A percentile compares a stretch with the other conserved stretches of the same genome.
Evolutionary conservation across 345 rosid species (phyloP).

Genomic region (Pistacia atlantica): DNA sequence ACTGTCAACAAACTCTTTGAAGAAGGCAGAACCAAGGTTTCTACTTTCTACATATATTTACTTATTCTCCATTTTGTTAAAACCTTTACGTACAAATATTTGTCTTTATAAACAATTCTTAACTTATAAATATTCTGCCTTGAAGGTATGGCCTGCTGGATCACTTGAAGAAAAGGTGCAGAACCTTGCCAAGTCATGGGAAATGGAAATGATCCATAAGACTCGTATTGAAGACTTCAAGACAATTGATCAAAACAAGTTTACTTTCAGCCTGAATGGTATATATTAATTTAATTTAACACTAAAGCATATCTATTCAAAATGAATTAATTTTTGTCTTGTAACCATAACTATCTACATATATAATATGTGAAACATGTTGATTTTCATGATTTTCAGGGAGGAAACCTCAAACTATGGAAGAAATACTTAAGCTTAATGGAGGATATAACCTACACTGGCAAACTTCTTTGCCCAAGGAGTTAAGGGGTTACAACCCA

Average conservation of each 20-base stretch:
- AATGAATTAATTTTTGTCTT: no score
- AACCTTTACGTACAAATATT: no score
- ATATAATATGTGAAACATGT: no score
- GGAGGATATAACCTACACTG: slow-evolving; percentile 35
- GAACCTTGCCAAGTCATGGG: slow-evolving; percentile 22
- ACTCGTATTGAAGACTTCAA: slow-evolving; percentile 5
- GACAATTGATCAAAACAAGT: slow-evolving; percentile 9
- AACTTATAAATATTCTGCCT: not conserved
- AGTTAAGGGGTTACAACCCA: slow-evolving; percentile 37
- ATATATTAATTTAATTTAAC: no score
- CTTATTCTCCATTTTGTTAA: no score
- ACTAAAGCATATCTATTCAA: no score
- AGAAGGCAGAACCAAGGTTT: slow-evolving; percentile 58
- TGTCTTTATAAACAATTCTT: no score
- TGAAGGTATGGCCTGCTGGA: slow-evolving; percentile 4
- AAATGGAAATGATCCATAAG: slow-evolving; percentile 22
- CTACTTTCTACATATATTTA: not conserved
- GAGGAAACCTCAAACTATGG: not conserved
- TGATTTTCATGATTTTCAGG: not conserved
- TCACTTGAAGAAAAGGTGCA: slow-evolving; percentile 20
- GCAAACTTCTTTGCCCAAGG: slow-evolving; percentile 51
- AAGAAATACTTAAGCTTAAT: slow-evolving; percentile 4
- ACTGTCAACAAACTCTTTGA: slow-evolving; percentile 57
- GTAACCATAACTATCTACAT: no score
- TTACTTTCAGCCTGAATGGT: slow-evolving; percentile 15